Evolutionary conservation across 306 rosid genomes (phyloP), one percentile per base, ranked within the genome.

Genomic region (Erythrophleum fordii): DNA sequence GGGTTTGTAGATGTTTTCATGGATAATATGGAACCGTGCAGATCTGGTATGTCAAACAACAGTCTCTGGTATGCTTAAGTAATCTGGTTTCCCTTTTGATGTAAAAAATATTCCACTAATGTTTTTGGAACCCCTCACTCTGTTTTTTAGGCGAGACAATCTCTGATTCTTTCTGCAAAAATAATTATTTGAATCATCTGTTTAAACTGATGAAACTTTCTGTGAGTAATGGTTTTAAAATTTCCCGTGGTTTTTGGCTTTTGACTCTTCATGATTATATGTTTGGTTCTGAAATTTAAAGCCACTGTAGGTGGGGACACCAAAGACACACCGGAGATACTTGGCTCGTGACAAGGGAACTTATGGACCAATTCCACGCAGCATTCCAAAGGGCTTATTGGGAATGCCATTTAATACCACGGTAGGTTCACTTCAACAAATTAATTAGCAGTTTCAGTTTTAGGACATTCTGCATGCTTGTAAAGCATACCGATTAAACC

Each of bases 321-420:
- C 98, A 37, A 95, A 92, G 92, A 95, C 98, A 69, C 98, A 93
- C 80, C 80, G 92, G 77, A 89, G 98, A 60, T 95, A 77, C 89
- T 83, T 95, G 74, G 99, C 99, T 64, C 94, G 98, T 45, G 93
- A 86, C 11, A 74, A 85, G 80, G 98, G 99, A 74, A 95, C 99
- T 41, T 95, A 95, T 0, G 97, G 99, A 81, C 99, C 99, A 28
- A 91, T 95, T 97, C 99, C 99, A 0, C 92, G 97, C 11, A 53
- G 85, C 73, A 91, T 78, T 76, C 94, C 98, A 0, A 95, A 91
- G 87, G 99, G 98, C 49, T 87, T 95, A 77, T 78, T 95, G 77
- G 99, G 94, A 89, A 95, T 95, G 98, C 99, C 99, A 61, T 93
- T 95, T 82, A 95, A 95, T 81, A 93, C 99, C 56, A 93, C 99